Percentiles rank a stretch among this genome's conserved stretches.
phyloP scores from a whole-genome alignment of 1,284 basidiomycete genomes.

The Cerioporus squamosus region DNA sequence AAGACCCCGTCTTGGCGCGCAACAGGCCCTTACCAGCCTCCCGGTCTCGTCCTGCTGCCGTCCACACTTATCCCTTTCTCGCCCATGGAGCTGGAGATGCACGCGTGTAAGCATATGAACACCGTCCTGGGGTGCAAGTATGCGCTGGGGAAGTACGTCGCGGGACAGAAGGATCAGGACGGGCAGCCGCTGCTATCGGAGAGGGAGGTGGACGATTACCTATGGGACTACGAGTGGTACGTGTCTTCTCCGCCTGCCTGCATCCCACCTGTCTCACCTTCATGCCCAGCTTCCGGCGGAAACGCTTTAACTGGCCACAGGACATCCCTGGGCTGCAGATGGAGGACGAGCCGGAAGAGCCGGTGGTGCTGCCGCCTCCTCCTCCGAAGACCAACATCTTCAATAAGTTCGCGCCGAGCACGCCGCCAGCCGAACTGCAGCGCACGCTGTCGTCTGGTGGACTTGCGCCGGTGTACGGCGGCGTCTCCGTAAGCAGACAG shows the following conservation, averaged over 20 bases:
- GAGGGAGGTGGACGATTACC: conserved; percentile 50
- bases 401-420: conserved; percentile 12
- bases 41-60: conserved; percentile 48
- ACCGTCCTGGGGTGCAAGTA: conserved; percentile 61
- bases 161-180: conserved; percentile 42
- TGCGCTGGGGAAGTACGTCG: conserved; percentile 57
- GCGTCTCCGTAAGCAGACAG: conserved; percentile 7
- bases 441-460: conserved; percentile 3
- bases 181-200: conserved; percentile 45
- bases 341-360: conserved; percentile 17
- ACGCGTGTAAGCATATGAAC: conserved; percentile 68
- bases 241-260: conserved; percentile 24
- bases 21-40: conserved; percentile 33
- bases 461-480: conserved; percentile 13
- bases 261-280: not conserved
- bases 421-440: not conserved
- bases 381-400: conserved; percentile 16
- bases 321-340: conserved; percentile 28
- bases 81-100: conserved; percentile 68
- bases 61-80: conserved; percentile 60
- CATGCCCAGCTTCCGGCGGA: conserved; percentile 56
- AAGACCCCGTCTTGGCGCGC: conserved; percentile 11
- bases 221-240: conserved; percentile 76
- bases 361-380: not conserved
- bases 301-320: conserved; percentile 51